Evolutionary conservation across 2,329 filamentous ascomycete genomes (phyloP), one percentile per base, ranked within the genome.

Genomic region (Verticillium isaacii): DNA sequence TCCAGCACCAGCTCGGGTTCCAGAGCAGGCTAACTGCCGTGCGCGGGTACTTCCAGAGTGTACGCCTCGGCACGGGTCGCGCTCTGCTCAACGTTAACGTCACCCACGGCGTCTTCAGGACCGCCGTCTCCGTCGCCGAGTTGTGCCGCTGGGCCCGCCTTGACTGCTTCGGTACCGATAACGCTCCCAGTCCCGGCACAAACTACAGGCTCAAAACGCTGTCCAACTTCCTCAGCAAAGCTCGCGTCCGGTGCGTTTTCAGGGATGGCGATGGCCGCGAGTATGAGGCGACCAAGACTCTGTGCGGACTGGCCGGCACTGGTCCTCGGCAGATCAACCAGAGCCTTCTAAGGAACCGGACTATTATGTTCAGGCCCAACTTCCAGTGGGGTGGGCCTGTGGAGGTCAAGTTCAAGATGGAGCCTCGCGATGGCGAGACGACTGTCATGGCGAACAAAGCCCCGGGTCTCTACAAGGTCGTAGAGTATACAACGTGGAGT

Each of bases 71-170:
- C 0, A 86, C 84, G 0, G 83, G 82, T 2, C 75, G 82, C 0
- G 66, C 86, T 1, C 75, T 87, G 0, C 71, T 86, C 32, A 87
- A 87, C 63, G 75, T 77, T 56, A 86, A 87, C 61, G 79, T 85
- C 11, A 80, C 81, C 0, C 80, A 85, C 64, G 80, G 79, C 3
- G 76, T 85, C 19, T 86, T 86, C 69, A 80, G 77, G 12, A 68
- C 73, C 3, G 65, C 71, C 2, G 76, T 80, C 2, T 63, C 62
- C 0, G 65, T 83, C 2, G 65, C 66, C 1, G 63, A 73, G 0
- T 41, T 64, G 2, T 61, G 60, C n/a, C 36, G 15, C 66, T 63
- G 56, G 61, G 50, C 60, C 1, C 17, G 37, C 3, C 34, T 65
- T 9, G 45, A 65, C n/a, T 52, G 64, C 11, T 67, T 66, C 45